Base-by-base conservation (phyloP, 805 yeast species). In the Clavispora phyllophila region DNA sequence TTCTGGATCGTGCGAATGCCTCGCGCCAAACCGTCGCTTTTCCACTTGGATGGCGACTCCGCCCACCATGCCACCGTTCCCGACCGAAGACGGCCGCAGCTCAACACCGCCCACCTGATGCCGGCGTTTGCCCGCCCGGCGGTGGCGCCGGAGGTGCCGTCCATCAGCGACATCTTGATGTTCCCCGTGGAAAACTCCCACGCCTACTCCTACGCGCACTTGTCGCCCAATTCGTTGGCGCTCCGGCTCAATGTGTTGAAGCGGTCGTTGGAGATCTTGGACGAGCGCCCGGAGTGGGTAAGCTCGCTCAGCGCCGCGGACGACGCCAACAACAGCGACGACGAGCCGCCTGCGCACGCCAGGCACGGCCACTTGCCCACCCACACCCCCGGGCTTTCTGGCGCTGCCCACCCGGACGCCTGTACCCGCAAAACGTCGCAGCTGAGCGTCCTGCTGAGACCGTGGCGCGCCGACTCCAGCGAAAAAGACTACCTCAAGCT, bases 171-270 rank as follows among this genome's bases (percentile, higher is more conserved):
- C 42, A 69, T 84, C 15, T 57, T 81, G 31, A 75, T 72, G 47
- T 83, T 87, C 55, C 88, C 91, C 5, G 79, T 81, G 20, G 89
- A 84, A 51, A 84, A 93, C 10, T 78, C 93, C 1, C 90, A 85
- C 58, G 84, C 95, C 2, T 87, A 84, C 57, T 86, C 95, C 0
- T 87, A 87, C 58, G 87, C 93, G 3, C 86, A 84, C 41, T 65
- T 87, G 43, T 82, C 91, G 1, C 93, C 90, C 9, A 84, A 85
- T 57, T 83, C 95, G 1, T 62, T 87, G 43, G 87, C 93, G 0
- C 75, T 86, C 37, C 68, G 96, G 43, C 63, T 87, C 46, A 81
- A 81, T 42, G 89, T 86, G 13, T 66, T 87, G 52, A 85, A 82
- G 56, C 66, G 93, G 50, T 84, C 95, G 5, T 62, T 87, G 41